A percentile compares a stretch with the other conserved stretches of the same genome.
Evolutionary conservation across 768 basidiomycete genomes (phyloP).

Genomic region (Boletus barrowsii): DNA sequence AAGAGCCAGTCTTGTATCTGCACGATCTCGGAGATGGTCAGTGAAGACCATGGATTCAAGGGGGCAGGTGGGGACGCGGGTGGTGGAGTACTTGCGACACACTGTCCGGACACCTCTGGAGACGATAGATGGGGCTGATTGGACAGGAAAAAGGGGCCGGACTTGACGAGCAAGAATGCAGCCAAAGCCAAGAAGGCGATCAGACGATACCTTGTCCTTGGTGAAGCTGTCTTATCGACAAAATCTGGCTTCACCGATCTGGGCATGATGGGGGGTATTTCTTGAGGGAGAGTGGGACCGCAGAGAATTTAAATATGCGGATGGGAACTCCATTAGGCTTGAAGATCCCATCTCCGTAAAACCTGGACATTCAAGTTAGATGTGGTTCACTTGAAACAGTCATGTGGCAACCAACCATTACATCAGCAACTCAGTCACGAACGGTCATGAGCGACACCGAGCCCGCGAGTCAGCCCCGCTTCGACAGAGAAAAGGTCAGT

Average conservation of each 20-base stretch:
- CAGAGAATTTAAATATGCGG: too few species aligned
- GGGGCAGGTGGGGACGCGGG: conserved; percentile 41
- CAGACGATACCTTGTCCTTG: conserved; percentile 12
- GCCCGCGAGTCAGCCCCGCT: conserved; percentile 42
- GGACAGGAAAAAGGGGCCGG: conserved; percentile 1
- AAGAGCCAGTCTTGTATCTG: conserved; percentile 46
- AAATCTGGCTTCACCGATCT: conserved; percentile 9
- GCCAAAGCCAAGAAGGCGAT: conserved; percentile 12
- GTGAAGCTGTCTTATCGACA: neutral
- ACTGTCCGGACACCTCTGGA: conserved; percentile 27
- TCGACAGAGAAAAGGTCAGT: conserved; percentile 59
- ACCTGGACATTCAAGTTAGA: too few species aligned
- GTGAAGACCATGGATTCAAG: conserved; percentile 51
- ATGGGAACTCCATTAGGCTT: too few species aligned
- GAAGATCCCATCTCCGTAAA: too few species aligned
- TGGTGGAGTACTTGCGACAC: conserved; percentile 30
- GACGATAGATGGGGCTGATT: neutral
- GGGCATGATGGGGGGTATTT: conserved; percentile 12
- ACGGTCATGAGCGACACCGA: conserved; percentile 36
- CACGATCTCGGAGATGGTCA: conserved; percentile 43
- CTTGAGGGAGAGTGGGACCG: neutral
- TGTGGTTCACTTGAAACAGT: too few species aligned
- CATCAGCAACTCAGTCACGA: neutral
- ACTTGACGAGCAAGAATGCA: conserved; percentile 12
- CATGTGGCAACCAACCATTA: neutral